Evolutionary conservation across 2,329 filamentous ascomycete genomes (phyloP), one percentile per base, ranked within the genome.

Genomic region (Neopestalotiopsis rosae): DNA sequence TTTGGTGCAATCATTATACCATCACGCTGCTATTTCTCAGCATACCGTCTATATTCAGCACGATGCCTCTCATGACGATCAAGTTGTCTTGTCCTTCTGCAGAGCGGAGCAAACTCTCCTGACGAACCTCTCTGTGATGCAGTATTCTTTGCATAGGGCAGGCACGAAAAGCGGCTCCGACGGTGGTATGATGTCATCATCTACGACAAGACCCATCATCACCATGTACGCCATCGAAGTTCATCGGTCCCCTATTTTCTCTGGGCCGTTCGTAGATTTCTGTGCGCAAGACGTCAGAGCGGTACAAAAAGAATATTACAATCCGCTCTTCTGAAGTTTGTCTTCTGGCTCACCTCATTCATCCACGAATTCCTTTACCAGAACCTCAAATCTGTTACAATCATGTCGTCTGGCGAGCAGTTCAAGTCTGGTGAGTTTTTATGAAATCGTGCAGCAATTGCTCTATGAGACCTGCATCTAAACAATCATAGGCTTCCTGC

Each of bases 401-500:
- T 32, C 30, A 67, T 67, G 65, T 67, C 65, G 12, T 49, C 62
- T 10, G 65, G 56, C 9, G 30, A 45, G 28, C 65, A 61, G 24
- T 67, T 67, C 42, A 20, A 67, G 49, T n/a, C 49, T 32, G 64
- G 64, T 66, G 49, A 52, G 66, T 28, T 57, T 14, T 13, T 1
- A 13, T 30, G 7, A 17, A 14, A 5, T n/a, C 3, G 13, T 30
- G 24, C 14, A 49, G n/a, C 14, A 17, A 38, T 28, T n/a, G 17
- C 10, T 2, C 34, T 28, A 17, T 5, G n/a, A 62, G 17, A 62
- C 1, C 34, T 40, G 9, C 30, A 5, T 34, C 7, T 6, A 30
- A 13, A 14, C 4, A 42, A 57, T 14, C 65, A 9, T 28, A 61
- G 63, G 62, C 66, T 63, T 2, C 81, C 81, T 10, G 79, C 83